Percentiles rank a stretch among this genome's conserved stretches.
Conservation (phyloP, 805 yeast genomes). For the Ogataea wickerhamii region DNA sequence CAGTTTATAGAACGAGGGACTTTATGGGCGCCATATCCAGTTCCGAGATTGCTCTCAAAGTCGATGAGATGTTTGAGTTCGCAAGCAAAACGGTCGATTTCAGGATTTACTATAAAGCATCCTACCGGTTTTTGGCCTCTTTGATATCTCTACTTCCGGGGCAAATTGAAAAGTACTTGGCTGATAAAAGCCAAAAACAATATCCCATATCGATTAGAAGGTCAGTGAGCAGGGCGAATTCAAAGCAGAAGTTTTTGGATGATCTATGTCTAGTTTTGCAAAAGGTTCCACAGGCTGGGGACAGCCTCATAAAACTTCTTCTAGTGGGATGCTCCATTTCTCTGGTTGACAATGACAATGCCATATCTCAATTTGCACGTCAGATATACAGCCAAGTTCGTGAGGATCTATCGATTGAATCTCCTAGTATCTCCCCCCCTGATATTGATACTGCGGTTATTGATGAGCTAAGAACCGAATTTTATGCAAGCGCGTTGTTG, state of each 20-base stretch:
- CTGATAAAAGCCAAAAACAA: conserved; percentile 20
- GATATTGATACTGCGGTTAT: conserved; percentile 17
- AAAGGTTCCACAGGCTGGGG: conserved; percentile 26
- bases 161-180: conserved; percentile 26
- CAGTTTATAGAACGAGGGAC: conserved; percentile 45
- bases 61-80: conserved; percentile 37
- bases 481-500: conserved; percentile 25
- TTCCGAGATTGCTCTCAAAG: conserved; percentile 19
- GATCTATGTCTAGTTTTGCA: conserved; percentile 23
- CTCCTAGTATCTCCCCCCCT: conserved; percentile 22
- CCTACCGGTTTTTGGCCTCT: conserved; percentile 33
- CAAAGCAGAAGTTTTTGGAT: conserved; percentile 26
- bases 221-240: conserved; percentile 18
- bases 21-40: conserved; percentile 29
- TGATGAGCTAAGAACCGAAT: conserved; percentile 23
- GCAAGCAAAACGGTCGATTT: conserved; percentile 29
- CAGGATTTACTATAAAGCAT: conserved; percentile 26
- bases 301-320: conserved; percentile 31
- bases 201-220: conserved; percentile 24
- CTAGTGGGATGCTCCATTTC: conserved; percentile 32
- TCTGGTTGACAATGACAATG: conserved; percentile 22
- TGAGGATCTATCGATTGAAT: conserved; percentile 29
- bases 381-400: conserved; percentile 23
- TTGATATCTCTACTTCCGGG: conserved; percentile 33
- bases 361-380: conserved; percentile 29